These are phyloP conservation scores for Podospora bellae-mahoneyi DNA, from an alignment of 495 filamentous ascomycete species.

Conservation along the genomic window DNA sequence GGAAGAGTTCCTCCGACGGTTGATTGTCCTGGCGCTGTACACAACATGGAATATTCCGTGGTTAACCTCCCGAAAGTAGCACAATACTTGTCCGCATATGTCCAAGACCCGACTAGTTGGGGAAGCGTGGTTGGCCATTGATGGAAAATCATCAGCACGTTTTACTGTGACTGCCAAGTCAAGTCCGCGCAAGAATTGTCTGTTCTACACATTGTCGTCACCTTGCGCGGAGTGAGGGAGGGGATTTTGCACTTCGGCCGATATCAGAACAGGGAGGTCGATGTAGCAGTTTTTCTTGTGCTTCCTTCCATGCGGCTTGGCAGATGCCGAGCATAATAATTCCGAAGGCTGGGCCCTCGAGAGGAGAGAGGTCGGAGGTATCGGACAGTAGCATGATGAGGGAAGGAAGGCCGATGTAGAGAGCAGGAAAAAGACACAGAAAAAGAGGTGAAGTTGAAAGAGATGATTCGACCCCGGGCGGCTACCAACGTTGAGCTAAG, in stretches of 20 bases:
- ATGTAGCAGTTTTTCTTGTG: not conserved
- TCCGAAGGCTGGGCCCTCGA: not conserved
- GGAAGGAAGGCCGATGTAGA: not conserved
- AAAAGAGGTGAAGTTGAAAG: conserved; percentile 5
- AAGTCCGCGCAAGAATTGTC: not conserved
- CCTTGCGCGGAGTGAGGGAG: not conserved
- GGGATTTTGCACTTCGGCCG: not conserved
- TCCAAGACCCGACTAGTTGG: not conserved
- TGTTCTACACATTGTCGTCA: not conserved
- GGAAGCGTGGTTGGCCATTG: not conserved
- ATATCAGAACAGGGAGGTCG: not conserved
- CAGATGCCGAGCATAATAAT: not conserved
- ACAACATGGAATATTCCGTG: not conserved
- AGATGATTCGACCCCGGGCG: conserved; percentile 1
- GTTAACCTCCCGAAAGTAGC: not conserved
- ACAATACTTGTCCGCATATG: not conserved
- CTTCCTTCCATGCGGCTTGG: conserved; percentile 6
- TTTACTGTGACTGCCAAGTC: not conserved
- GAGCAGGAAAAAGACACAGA: not conserved
- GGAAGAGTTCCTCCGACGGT: not conserved
- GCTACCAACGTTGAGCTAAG: conserved; percentile 2
- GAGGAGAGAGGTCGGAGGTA: not conserved
- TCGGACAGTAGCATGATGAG: conserved; percentile 4
- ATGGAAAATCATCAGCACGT: not conserved
- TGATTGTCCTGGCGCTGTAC: not conserved